Evolutionary conservation across 768 basidiomycete species (phyloP).

Genomic region (Tylopilus rubrobrunneus): DNA sequence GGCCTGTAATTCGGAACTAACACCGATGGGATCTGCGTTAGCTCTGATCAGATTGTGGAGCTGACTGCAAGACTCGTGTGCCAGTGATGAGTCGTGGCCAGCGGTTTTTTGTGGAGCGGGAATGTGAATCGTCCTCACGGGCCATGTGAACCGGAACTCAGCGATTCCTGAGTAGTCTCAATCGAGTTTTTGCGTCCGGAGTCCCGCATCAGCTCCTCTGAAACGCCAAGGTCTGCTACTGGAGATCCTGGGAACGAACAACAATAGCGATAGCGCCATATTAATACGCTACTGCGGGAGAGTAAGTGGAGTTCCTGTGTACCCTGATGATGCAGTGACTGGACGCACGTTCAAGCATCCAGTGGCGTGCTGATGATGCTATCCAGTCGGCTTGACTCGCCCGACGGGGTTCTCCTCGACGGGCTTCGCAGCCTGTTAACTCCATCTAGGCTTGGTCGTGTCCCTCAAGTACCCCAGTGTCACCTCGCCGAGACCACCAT

Average conservation of each 20-base stretch:
- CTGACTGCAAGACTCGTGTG: not conserved
- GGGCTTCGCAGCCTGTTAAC: not conserved
- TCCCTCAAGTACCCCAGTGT: too few species aligned
- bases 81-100: not conserved
- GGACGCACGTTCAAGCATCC: conserved; percentile 13
- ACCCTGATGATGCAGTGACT: not conserved
- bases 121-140: not conserved
- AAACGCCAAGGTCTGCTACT: not conserved
- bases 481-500: too few species aligned
- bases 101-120: not conserved
- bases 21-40: conserved; percentile 4
- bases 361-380: conserved; percentile 17
- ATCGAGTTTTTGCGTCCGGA: not conserved
- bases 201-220: not conserved
- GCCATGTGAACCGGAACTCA: not conserved
- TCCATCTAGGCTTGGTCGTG: not conserved
- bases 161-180: conserved; percentile 2
- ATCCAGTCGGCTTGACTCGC: not conserved
- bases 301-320: conserved; percentile 12
- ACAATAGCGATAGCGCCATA: too few species aligned
- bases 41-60: not conserved
- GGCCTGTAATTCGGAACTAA: not conserved
- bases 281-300: conserved; percentile 7
- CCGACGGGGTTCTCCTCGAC: conserved; percentile 1
- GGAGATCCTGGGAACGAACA: not conserved